Evolutionary conservation across 768 basidiomycete genomes (phyloP), one percentile per base, ranked within the genome.

Genomic region (Mrakia frigida): DNA sequence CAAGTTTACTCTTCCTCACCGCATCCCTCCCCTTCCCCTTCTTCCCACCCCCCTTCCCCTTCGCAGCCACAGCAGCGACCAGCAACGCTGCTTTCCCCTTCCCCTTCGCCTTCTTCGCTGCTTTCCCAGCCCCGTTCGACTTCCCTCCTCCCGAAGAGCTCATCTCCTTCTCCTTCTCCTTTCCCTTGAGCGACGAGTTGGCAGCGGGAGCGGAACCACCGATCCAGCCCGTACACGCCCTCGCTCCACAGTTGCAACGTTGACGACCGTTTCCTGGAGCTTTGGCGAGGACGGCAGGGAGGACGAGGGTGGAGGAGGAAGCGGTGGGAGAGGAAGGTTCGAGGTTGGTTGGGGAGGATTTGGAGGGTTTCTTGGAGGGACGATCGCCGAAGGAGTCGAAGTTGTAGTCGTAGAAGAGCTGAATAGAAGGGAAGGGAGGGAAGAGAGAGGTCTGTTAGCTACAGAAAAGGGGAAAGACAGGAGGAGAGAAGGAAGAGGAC

Each of bases 391-490:
- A 77, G 28, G 76, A 77, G 56, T 77, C 76, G 39, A 77, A 77
- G 79, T 83, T 84, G 81, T 84, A 84, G 71, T 83, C 81, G 79
- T 82, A 83, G 72, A 81, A 83, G 21, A 84, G 80, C 82, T 83
- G 75, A 31, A 9, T 2, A 53, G 25, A 33, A 35, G 23, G 18
- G 37, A 56, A 10, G 56, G 9, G 31, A 23, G 31, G 28, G 43
- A n/a, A 28, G n/a, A 3, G 37, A 2, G 63, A 35, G 63, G 37
- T 50, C 16, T 50, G 46, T 2, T 18, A 18, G 18, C 14, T 14
- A 50, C 16, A 2, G n/a, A 25, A 69, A 4, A 23, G 59, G 10
- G 16, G 31, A 35, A 56, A n/a, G 37, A 18, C 3, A 65, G 18
- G 63, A 65, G 60, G 33, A 7, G 9, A 10, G 28, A 16, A 28